Conservation (phyloP, 164 flowering plant species). For the grape (Vitis vinifera) region DNA sequence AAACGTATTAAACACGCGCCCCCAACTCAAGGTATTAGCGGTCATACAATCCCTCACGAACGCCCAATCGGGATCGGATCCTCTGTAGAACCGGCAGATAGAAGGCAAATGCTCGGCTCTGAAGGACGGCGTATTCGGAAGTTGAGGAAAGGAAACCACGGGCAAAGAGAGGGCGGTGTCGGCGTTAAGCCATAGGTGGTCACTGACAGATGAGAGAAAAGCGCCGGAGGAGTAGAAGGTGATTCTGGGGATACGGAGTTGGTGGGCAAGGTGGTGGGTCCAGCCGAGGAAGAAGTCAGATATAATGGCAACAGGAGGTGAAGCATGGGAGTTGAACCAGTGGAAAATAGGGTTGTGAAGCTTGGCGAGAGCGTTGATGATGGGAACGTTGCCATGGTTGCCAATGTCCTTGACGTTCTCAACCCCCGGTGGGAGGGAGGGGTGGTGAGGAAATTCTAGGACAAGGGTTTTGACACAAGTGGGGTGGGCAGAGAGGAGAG, state of each 20-base stretch:
- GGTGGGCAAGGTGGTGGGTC: slow-evolving; percentile 35
- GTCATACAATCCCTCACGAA: slow-evolving; percentile 21
- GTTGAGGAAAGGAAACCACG: slow-evolving; percentile 18
- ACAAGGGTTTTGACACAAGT: slow-evolving; percentile 31
- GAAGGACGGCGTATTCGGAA: slow-evolving; percentile 39
- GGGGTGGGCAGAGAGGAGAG: slow-evolving; percentile 41
- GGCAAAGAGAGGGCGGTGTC: background rate
- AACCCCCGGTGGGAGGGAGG: slow-evolving; percentile 43
- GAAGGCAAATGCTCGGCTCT: slow-evolving; percentile 37
- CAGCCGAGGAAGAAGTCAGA: slow-evolving; percentile 67
- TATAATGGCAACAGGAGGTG: slow-evolving; percentile 52
- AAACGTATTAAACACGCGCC: slow-evolving; percentile 35
- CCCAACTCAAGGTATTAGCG: slow-evolving; percentile 40
- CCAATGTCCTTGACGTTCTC: slow-evolving; percentile 54
- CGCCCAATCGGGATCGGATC: slow-evolving; percentile 31
- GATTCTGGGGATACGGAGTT: slow-evolving; percentile 36
- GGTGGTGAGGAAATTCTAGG: slow-evolving; percentile 60
- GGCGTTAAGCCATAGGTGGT: slow-evolving; percentile 13
- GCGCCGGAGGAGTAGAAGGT: slow-evolving; percentile 35
- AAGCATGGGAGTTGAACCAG: slow-evolving; percentile 49
- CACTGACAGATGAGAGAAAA: slow-evolving; percentile 4
- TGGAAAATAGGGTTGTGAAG: slow-evolving; percentile 35
- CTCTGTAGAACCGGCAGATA: slow-evolving; percentile 19
- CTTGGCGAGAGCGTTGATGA: slow-evolving; percentile 29
- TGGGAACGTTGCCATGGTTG: slow-evolving; percentile 19